Base-by-base conservation (phyloP, 345 rosid species). In the Linum trigynum region DNA sequence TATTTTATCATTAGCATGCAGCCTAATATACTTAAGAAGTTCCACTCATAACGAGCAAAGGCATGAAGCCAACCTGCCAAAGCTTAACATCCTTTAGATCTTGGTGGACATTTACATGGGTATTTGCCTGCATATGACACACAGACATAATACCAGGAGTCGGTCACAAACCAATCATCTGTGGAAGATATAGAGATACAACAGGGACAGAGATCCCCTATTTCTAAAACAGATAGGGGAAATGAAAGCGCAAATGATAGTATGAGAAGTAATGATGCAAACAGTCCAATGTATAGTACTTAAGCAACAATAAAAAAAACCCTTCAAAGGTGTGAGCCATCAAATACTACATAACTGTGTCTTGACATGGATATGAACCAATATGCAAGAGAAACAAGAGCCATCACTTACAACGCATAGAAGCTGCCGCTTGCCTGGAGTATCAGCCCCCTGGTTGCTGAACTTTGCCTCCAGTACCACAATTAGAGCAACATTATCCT, bases 41-140 rank as follows among this genome's bases (percentile, higher is more conserved):
- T 43, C 37, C n/a, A 53, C 10, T 17, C 2, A 40, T n/a, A 51
- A 65, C 3, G 5, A 58, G 10, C 43, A 36, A 23, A 23, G 32
- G 32, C 23, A 9, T 12, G 14, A 39, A 55, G 50, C 35, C 4
- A 48, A 76, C 79, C 75, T 71, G 76, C 55, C 5, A 57, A 11
- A 71, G 39, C 41, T 76, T 71, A n/a, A 57, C 64, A 57, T 76
- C 67, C 0, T 45, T 72, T 11, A 12, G 2, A 2, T 8, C 7
- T 35, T 35, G n/a, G 8, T 40, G 36, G 39, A 69, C 75, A 61
- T 39, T 11, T 60, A 68, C 40, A 68, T 68, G 76, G 10, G 76
- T 71, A 38, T 71, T 76, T 55, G 69, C 73, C 79, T 76, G 61
- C 61, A 57, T 32, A 3, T 57, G 37, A 17, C 7, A 57, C 10